phyloP scores from a whole-genome alignment of 768 basidiomycete genomes.

The Agrocybe chaxingu region DNA sequence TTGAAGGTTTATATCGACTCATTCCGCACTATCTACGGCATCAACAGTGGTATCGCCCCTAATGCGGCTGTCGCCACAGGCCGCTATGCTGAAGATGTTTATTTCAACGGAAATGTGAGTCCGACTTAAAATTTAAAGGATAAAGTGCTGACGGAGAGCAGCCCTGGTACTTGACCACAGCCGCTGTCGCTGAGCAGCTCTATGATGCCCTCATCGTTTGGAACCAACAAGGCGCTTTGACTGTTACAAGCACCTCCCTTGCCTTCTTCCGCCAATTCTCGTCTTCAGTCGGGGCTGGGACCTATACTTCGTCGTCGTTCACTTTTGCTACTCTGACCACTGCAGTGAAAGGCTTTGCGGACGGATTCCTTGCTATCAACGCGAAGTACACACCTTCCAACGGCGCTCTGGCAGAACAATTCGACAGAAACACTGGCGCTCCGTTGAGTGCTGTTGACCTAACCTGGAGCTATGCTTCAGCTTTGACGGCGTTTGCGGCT shows the following conservation, averaged over 20 bases:
- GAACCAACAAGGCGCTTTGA: constrained; percentile 46
- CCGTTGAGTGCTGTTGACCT: constrained; percentile 62
- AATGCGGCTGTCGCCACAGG: constrained; percentile 62
- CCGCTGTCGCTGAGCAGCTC: constrained; percentile 73
- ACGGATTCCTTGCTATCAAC: constrained; percentile 56
- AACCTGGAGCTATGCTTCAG: constrained; percentile 78
- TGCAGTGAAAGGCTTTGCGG: constrained; percentile 56
- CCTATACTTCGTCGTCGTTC: constrained; percentile 42
- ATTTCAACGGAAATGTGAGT: constrained; percentile 62
- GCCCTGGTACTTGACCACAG: constrained; percentile 78
- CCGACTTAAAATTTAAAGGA: neutral
- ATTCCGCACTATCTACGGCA: constrained; percentile 60
- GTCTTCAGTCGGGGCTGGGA: constrained; percentile 45
- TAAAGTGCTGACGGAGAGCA: constrained; percentile 20
- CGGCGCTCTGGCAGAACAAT: constrained; percentile 69
- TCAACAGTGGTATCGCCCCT: constrained; percentile 57
- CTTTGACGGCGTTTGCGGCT: constrained; percentile 56
- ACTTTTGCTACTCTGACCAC: constrained; percentile 47
- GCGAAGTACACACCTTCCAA: constrained; percentile 60
- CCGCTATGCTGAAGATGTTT: constrained; percentile 68
- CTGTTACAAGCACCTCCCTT: constrained; percentile 58
- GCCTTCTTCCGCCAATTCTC: constrained; percentile 67
- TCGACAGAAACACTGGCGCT: constrained; percentile 40
- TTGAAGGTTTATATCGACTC: constrained; percentile 61
- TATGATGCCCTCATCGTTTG: constrained; percentile 71